Base-by-base conservation (phyloP, 2,329 filamentous ascomycete species). In the Cladophialophora chaetospira region DNA sequence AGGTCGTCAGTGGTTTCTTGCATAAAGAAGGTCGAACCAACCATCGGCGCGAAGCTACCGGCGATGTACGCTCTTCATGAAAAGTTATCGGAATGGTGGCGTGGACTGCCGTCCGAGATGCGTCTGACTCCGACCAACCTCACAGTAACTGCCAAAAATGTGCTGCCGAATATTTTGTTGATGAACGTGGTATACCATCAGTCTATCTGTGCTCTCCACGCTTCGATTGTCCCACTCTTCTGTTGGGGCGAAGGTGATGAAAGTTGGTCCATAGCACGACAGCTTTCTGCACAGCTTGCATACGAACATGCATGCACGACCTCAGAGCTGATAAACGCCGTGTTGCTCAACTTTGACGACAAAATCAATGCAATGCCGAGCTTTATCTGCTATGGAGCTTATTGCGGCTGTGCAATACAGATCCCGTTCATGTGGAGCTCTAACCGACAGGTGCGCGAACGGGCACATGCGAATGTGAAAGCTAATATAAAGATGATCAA, bases 361-460 rank as follows among this genome's bases (percentile, higher is more conserved):
- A 26, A 21, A 13, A 5, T 47, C 29, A 25, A 17, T n/a, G 42
- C 40, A n/a, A 33, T 52, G 8, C 48, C 26, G 4, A 57, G 25
- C 13, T 57, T 57, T 29, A 26, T 57, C 21, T 23, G 15, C 2
- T 53, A 57, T 17, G 42, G 38, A 2, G 54, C 54, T 4, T 57
- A 57, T 29, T 21, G 25, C 23, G 47, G 46, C 3, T 57, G 54
- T 29, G 54, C 55, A 1, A 44, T 58, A 3, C 55, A 58, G 10
- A 58, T 58, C 4, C 55, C 55, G 1, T 58, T 58, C 31, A 42
- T 43, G 35, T 58, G 55, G 55, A 38, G 55, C 33, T 48, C 35
- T 3, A 43, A 58, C 29, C 49, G 43, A 10, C 15, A 17, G 8
- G 28, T 58, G 23, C 23, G 26, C 13, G 28, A 33, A 36, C 13